These are phyloP conservation scores for Aspergillus taichungensis DNA, from an alignment of 495 filamentous ascomycete genomes.

Conservation along the genomic window DNA sequence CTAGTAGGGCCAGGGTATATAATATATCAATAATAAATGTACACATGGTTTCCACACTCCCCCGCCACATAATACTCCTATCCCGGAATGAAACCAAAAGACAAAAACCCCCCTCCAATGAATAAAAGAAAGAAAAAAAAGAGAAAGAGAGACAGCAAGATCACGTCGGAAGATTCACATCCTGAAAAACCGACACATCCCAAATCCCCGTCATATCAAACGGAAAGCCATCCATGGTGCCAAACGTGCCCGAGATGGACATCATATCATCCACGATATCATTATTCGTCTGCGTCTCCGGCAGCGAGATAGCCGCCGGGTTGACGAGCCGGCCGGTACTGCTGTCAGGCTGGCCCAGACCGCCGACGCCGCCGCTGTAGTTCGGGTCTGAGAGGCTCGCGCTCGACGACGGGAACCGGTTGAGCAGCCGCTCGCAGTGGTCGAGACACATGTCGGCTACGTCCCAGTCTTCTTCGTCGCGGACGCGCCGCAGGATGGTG, in stretches of 20 bases:
- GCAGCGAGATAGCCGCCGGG: slow-evolving; percentile 35
- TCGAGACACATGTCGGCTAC: slow-evolving; percentile 46
- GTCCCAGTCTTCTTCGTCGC: slow-evolving; percentile 47
- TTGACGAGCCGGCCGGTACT: slow-evolving; percentile 28
- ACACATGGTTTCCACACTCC: too few species aligned
- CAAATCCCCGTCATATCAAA: slow-evolving; percentile 46
- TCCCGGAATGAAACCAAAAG: too few species aligned
- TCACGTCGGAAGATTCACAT: slow-evolving; percentile 26
- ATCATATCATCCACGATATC: slow-evolving; percentile 46
- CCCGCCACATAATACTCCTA: too few species aligned
- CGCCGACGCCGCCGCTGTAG: slow-evolving; percentile 4
- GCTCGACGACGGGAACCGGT: slow-evolving; percentile 21
- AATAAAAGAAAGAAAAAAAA: not conserved
- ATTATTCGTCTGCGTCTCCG: slow-evolving; percentile 42
- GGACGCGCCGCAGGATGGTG: slow-evolving; percentile 37
- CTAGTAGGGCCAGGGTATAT: too few species aligned
- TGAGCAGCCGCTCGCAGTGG: slow-evolving; percentile 41
- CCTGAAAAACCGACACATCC: slow-evolving; percentile 42
- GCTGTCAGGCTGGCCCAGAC: not conserved
- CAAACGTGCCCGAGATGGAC: slow-evolving; percentile 41
- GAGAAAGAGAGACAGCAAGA: not conserved
- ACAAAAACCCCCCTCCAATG: not conserved
- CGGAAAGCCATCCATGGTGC: slow-evolving; percentile 43
- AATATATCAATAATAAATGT: too few species aligned
- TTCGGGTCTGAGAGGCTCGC: slow-evolving; percentile 11